Evolutionary conservation across 768 basidiomycete species (phyloP).

Genomic region (Phanerochaete carnosa): DNA sequence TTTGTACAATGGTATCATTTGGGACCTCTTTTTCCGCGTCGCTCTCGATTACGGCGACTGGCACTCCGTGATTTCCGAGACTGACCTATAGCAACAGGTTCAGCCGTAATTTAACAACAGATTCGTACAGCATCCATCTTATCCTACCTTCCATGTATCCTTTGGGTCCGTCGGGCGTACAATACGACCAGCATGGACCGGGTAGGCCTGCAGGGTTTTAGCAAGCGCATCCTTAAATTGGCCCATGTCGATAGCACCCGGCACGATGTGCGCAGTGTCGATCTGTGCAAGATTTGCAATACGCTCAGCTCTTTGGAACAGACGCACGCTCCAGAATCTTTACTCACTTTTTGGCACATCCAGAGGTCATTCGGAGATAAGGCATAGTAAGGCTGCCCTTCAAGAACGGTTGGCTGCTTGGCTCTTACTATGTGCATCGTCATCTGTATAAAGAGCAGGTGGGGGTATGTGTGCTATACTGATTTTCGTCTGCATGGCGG

Average conservation of each 20-base stretch:
- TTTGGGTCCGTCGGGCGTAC: background rate
- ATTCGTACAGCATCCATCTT: too few relatives aligned
- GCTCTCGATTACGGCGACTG: constrained; percentile 10
- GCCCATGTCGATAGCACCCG: constrained; percentile 8
- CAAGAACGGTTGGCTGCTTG: constrained; percentile 2
- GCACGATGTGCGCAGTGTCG: constrained; percentile 13
- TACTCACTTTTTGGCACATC: constrained; percentile 1
- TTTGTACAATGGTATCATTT: constrained; percentile 9
- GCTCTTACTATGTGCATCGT: background rate
- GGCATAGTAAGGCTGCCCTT: background rate
- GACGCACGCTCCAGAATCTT: background rate
- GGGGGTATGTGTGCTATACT: background rate
- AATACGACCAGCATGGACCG: constrained; percentile 12
- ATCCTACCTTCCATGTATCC: constrained; percentile 10
- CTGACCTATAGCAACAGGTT: constrained; percentile 11
- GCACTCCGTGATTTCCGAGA: constrained; percentile 9
- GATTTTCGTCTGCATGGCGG: too few relatives aligned
- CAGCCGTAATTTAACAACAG: too few relatives aligned
- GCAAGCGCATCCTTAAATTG: constrained; percentile 12
- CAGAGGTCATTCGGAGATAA: background rate
- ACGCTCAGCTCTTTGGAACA: background rate
- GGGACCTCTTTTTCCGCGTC: constrained; percentile 11
- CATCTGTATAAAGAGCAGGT: background rate
- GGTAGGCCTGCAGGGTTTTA: constrained; percentile 9
- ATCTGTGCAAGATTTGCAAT: background rate